Base-by-base conservation (phyloP, 805 yeast species). In the Ogataea zsoltii region DNA sequence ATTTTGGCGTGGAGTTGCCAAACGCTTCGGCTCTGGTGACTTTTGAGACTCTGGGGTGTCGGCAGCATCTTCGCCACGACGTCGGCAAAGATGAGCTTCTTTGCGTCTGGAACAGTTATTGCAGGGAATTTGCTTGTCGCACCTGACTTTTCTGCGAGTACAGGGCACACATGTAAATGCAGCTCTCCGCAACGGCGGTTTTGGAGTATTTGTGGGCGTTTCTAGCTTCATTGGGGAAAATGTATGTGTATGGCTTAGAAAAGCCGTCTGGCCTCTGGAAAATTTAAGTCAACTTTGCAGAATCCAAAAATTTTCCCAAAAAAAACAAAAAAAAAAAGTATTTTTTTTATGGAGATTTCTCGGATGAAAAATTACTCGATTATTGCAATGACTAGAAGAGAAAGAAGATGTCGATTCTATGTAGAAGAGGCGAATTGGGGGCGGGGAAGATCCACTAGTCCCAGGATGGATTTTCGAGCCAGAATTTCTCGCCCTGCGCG, bases 91-190 rank as follows among this genome's bases (percentile, higher is more conserved):
- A 36, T 51, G 51, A 1, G 51, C 39, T n/a, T 44, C 48, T 33
- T 50, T 46, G 23, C 61, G 39, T 18, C 48, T 45, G 7, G 49
- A 36, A 39, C 63, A 58, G 21, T 51, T 57, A 2, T 23, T 40
- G 32, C 62, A 59, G 3, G 63, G 63, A 4, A 56, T 42, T 7
- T 49, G 44, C 48, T 58, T 58, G 41, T 58, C 60, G 33, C 63
- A 58, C 23, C 47, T 52, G 28, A 58, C 60, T 21, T 58, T 58
- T 19, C 63, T 42, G 14, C 42, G 33, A 2, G 60, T 41, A 35
- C 63, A 58, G 14, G 47, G 57, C 5, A 53, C 33, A 34, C 63
- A 58, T 9, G 52, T 59, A 14, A 52, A 49, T 14, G 54, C 42
- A 12, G 29, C 25, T 10, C 57, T 40, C 21, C 41, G 45, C 19